phyloP scores from a whole-genome alignment of 805 yeast species.

The Candida silvicultrix region DNA sequence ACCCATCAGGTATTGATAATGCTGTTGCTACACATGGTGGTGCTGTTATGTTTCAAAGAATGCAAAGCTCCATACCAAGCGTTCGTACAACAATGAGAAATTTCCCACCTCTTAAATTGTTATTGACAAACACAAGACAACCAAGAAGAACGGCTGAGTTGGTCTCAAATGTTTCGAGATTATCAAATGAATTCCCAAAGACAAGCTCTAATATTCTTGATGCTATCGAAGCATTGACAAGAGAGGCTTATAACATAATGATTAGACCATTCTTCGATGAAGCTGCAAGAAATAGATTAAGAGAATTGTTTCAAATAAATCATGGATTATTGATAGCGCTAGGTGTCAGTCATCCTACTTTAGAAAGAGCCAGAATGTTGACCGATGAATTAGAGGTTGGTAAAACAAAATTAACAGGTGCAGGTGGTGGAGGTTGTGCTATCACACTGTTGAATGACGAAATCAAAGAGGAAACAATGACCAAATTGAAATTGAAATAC shows the following conservation, averaged over 20 bases:
- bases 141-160: constrained; percentile 83
- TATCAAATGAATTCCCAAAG: constrained; percentile 46
- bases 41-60: constrained; percentile 82
- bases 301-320: constrained; percentile 68
- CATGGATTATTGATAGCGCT: constrained; percentile 82
- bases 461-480: constrained; percentile 26
- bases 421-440: constrained; percentile 99
- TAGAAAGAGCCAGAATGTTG: constrained; percentile 67
- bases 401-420: constrained; percentile 92
- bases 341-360: constrained; percentile 90
- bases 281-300: constrained; percentile 35
- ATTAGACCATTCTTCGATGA: constrained; percentile 41
- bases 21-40: constrained; percentile 96
- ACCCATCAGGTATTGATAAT: constrained; percentile 95
- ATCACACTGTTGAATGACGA: constrained; percentile 61
- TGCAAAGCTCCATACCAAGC: constrained; percentile 45
- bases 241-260: constrained; percentile 66
- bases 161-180: constrained; percentile 66
- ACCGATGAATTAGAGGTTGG: constrained; percentile 66
- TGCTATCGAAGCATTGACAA: constrained; percentile 70
- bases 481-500: constrained; percentile 31
- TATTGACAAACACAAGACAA: constrained; percentile 80
- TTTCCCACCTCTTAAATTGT: constrained; percentile 66
- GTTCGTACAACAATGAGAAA: constrained; percentile 62
- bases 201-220: constrained; percentile 55